Conservation (phyloP, 345 rosid species). For the Rhodamnia argentea region DNA sequence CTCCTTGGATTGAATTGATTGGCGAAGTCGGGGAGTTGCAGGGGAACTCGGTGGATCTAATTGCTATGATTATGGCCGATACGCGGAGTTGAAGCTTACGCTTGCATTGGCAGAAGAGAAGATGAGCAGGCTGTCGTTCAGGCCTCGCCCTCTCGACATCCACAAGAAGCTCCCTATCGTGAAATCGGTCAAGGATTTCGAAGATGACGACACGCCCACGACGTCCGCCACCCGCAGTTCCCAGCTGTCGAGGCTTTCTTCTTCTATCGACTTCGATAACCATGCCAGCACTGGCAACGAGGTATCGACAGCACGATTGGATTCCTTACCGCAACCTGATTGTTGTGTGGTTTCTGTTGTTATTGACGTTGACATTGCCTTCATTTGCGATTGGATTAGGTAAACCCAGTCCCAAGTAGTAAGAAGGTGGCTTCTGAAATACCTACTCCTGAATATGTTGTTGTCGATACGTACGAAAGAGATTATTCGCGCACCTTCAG, state of each 20-base stretch:
- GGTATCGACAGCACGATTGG: neutral
- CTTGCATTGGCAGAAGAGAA: neutral
- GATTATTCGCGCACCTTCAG: constrained; percentile 72
- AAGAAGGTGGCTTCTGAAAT: constrained; percentile 80
- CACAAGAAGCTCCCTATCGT: constrained; percentile 95
- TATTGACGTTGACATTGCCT: constrained; percentile 32
- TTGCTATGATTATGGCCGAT: neutral
- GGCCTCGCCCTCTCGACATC: constrained; percentile 95
- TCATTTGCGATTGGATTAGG: neutral
- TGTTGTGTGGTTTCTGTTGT: neutral
- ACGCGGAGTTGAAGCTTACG: neutral
- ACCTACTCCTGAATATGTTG: constrained; percentile 83
- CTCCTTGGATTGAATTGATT: neutral
- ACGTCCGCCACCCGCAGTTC: constrained; percentile 72
- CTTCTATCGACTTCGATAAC: constrained; percentile 11
- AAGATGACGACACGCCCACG: constrained; percentile 80
- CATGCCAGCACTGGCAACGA: neutral
- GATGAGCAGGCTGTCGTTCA: constrained; percentile 92
- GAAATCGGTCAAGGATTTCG: constrained; percentile 82
- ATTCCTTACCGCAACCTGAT: neutral
- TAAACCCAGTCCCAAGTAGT: constrained; percentile 28
- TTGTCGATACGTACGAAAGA: constrained; percentile 85
- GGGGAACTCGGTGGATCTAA: neutral
- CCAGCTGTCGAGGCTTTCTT: constrained; percentile 49
- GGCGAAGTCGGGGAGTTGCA: neutral